Conservation (phyloP, 768 basidiomycete genomes). For the Leccinum longicurvipes region DNA sequence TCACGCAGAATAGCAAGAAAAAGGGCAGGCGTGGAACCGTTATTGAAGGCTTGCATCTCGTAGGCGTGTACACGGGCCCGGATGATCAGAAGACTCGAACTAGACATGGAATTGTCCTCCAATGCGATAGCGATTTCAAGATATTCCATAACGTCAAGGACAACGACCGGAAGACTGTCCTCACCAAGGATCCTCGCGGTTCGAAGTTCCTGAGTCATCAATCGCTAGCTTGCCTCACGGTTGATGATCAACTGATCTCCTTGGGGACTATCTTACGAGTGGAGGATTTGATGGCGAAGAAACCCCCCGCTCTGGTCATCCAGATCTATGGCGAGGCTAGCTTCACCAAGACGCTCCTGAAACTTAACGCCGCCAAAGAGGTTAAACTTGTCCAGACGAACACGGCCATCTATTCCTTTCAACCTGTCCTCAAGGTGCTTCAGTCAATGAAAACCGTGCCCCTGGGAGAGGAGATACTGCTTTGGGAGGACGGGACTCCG, state of each 20-base stretch:
- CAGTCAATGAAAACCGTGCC: constrained; percentile 46
- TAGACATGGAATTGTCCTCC: constrained; percentile 42
- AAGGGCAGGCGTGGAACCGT: constrained; percentile 33
- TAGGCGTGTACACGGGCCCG: constrained; percentile 35
- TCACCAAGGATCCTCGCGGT: constrained; percentile 34
- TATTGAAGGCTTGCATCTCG: constrained; percentile 37
- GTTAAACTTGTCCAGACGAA: constrained; percentile 55
- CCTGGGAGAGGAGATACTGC: constrained; percentile 48
- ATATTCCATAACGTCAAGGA: constrained; percentile 33
- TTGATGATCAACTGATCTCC: constrained; percentile 45
- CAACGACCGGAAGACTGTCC: constrained; percentile 37
- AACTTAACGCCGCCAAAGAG: constrained; percentile 34
- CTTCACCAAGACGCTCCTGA: constrained; percentile 37
- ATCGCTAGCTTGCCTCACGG: constrained; percentile 50
- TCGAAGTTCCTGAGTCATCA: constrained; percentile 48
- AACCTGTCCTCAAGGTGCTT: constrained; percentile 57
- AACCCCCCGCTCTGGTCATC: constrained; percentile 49
- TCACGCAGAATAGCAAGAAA: constrained; percentile 37
- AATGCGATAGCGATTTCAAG: constrained; percentile 36
- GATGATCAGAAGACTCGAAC: constrained; percentile 26
- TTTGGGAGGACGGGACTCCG: constrained; percentile 41
- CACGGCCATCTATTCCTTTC: constrained; percentile 59
- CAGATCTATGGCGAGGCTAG: constrained; percentile 46
- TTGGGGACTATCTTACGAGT: constrained; percentile 55
- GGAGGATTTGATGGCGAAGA: constrained; percentile 46